Evolutionary conservation across 768 basidiomycete species (phyloP).

Genomic region (Pholiota molesta): DNA sequence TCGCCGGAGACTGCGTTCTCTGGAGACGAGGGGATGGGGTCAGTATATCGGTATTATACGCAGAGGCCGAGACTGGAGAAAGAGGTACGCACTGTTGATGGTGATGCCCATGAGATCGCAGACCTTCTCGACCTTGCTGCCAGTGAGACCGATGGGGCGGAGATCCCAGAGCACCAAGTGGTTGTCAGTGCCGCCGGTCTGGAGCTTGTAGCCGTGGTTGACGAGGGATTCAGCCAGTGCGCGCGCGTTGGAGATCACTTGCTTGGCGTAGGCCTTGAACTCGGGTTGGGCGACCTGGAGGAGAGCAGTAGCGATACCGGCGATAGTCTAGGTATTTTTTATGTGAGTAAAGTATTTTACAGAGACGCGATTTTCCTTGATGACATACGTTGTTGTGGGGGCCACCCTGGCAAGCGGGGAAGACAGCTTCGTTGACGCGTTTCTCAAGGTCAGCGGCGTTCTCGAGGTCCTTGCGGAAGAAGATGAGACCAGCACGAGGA

Average conservation of each 20-base stretch:
- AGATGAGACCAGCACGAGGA: constrained; percentile 96
- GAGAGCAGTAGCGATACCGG: constrained; percentile 90
- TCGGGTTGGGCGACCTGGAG: constrained; percentile 88
- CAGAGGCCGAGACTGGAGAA: no score
- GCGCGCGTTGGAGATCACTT: constrained; percentile 88
- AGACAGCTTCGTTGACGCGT: constrained; percentile 96
- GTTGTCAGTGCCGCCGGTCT: constrained; percentile 96
- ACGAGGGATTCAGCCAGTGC: constrained; percentile 75
- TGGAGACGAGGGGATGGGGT: constrained; percentile 26
- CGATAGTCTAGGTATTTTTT: constrained; percentile 70
- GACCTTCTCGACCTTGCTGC: constrained; percentile 97
- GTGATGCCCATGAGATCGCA: constrained; percentile 97
- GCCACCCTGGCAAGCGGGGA: constrained; percentile 99
- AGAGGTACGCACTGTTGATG: constrained; percentile 75
- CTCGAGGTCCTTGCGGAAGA: constrained; percentile 94
- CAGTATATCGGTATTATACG: constrained; percentile 7
- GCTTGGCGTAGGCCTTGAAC: constrained; percentile 91
- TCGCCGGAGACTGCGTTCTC: constrained; percentile 98
- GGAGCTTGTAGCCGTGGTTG: constrained; percentile 89
- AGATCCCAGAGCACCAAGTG: constrained; percentile 99
- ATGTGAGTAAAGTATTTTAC: not conserved
- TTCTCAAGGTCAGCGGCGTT: constrained; percentile 88
- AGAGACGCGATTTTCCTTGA: not conserved
- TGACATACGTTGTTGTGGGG: constrained; percentile 92
- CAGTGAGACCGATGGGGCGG: constrained; percentile 93